Evolutionary conservation across 176 grass and related monocot species (phyloP).

Genomic region (Oryza longistaminata): DNA sequence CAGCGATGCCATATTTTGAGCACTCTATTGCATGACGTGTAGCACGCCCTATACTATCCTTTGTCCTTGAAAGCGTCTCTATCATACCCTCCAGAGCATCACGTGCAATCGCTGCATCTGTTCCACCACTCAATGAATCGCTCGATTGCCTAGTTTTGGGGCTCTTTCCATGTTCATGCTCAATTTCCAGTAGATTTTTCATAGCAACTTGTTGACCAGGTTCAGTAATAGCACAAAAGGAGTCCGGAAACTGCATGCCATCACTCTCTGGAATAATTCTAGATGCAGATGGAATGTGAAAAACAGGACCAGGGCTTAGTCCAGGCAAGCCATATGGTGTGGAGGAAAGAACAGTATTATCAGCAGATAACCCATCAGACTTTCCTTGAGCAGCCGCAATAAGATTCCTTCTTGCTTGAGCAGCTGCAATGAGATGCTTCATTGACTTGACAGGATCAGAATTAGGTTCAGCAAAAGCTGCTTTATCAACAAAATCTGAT

Average conservation of each 20-base stretch:
- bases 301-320: slow-evolving; percentile 69
- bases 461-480: slow-evolving; percentile 36
- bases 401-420: slow-evolving; percentile 87
- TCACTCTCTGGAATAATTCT: slow-evolving; percentile 60
- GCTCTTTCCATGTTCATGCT: slow-evolving; percentile 57
- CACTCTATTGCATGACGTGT: slow-evolving; percentile 93
- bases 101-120: slow-evolving; percentile 81
- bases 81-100: slow-evolving; percentile 93
- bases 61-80: slow-evolving; percentile 96
- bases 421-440: slow-evolving; percentile 97
- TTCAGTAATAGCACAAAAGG: slow-evolving; percentile 44
- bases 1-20: slow-evolving; percentile 88
- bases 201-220: slow-evolving; percentile 40
- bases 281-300: slow-evolving; percentile 58
- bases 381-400: slow-evolving; percentile 76
- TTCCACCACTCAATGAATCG: slow-evolving; percentile 53
- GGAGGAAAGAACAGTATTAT: slow-evolving; percentile 57
- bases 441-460: slow-evolving; percentile 65
- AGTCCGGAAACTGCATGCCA: slow-evolving; percentile 35
- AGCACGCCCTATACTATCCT: slow-evolving; percentile 98
- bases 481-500: slow-evolving; percentile 52
- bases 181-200: slow-evolving; percentile 56
- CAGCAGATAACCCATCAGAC: slow-evolving; percentile 44
- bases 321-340: slow-evolving; percentile 60
- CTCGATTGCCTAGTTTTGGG: slow-evolving; percentile 46